Conservation (phyloP, 306 rosid genomes). For the Neltuma alba region DNA sequence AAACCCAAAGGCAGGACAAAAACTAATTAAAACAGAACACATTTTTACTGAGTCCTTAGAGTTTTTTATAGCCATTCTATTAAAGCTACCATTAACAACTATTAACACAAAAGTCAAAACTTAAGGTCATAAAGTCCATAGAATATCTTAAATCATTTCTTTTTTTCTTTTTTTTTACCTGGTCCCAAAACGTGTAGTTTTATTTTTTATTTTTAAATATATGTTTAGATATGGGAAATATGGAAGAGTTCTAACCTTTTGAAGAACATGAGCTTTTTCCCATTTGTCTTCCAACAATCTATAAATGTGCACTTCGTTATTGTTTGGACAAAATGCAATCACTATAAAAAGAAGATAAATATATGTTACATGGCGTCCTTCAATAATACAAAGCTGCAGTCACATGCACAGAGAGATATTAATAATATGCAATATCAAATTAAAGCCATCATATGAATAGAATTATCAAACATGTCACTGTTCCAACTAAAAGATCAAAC, state of each 20-base stretch:
- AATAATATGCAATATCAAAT: background rate
- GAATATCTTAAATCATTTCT: too few species aligned
- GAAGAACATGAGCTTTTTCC: background rate
- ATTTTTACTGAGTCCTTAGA: too few species aligned
- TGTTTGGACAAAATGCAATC: constrained; percentile 14
- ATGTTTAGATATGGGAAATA: background rate
- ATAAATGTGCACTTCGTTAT: constrained; percentile 5
- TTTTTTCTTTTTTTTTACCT: too few species aligned
- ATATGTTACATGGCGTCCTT: background rate
- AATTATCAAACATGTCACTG: background rate
- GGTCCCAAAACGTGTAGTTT: too few species aligned
- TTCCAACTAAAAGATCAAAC: background rate
- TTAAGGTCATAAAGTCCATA: too few species aligned
- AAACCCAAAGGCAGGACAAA: too few species aligned
- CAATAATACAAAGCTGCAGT: background rate
- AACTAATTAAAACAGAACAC: too few species aligned
- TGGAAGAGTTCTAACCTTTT: background rate
- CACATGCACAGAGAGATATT: background rate
- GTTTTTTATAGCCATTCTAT: too few species aligned
- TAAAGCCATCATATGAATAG: background rate
- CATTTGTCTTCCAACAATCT: constrained; percentile 2
- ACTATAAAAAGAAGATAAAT: constrained; percentile 12
- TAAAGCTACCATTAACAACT: too few species aligned
- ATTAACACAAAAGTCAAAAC: too few species aligned
- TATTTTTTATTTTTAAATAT: too few species aligned